phyloP scores from a whole-genome alignment of 129 eudicot species.

The Flaveria trinervia region DNA sequence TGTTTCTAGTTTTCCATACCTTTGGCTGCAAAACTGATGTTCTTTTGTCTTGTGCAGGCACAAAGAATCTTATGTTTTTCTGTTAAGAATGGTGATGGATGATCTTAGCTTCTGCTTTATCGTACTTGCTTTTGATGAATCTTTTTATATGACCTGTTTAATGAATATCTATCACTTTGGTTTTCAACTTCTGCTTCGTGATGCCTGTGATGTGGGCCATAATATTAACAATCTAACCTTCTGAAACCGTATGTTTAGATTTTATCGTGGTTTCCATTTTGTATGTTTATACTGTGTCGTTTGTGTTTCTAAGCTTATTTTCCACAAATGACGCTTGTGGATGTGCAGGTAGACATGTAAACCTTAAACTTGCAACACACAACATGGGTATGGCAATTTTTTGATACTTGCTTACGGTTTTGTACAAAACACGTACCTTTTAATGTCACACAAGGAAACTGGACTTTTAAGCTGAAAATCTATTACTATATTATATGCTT shows the following conservation, averaged over 20 bases:
- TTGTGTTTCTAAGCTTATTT: slow-evolving; percentile 2
- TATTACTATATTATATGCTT: neutral
- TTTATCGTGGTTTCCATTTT: neutral
- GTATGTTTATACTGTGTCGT: too few species aligned
- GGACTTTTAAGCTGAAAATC: neutral
- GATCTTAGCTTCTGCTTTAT: neutral
- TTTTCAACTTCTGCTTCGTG: neutral
- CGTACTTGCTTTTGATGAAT: slow-evolving; percentile 14
- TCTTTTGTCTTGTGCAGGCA: neutral
- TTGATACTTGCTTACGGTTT: too few species aligned
- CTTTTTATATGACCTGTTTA: slow-evolving; percentile 6
- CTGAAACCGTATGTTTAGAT: neutral
- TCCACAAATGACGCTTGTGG: neutral
- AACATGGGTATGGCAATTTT: neutral
- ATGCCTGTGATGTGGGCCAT: neutral
- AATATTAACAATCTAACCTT: neutral
- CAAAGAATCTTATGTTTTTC: neutral
- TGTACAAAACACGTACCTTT: neutral
- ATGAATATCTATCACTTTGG: slow-evolving; percentile 1
- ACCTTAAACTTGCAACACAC: too few species aligned
- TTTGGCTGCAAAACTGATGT: neutral
- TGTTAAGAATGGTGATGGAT: neutral
- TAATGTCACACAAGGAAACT: neutral
- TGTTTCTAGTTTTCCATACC: neutral
- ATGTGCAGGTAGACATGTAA: too few species aligned